Evolutionary conservation across 352 stramenopile genomes (phyloP).

Genomic region (Globisporangium irregulare): DNA sequence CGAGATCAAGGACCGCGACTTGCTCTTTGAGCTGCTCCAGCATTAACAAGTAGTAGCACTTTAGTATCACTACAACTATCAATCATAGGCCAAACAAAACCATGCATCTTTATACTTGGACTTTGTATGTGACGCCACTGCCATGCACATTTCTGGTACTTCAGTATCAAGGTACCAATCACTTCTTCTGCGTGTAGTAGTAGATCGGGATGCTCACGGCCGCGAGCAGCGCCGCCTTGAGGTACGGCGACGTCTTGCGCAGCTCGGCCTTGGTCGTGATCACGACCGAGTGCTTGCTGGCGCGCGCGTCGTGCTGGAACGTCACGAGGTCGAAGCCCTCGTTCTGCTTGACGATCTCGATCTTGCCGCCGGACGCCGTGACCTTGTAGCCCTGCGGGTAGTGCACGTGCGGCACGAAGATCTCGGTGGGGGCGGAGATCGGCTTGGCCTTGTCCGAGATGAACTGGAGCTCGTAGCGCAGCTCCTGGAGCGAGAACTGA

Average conservation of each 20-base stretch:
- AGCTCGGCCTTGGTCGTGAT: conserved; percentile 33
- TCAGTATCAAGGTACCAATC: not conserved
- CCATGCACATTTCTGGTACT: not conserved
- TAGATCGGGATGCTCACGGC: conserved; percentile 14
- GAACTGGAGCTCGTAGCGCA: conserved; percentile 63
- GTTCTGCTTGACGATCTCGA: conserved; percentile 29
- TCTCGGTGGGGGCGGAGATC: conserved; percentile 34
- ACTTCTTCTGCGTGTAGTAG: conserved; percentile 9
- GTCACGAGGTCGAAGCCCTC: conserved; percentile 62
- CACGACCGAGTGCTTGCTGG: conserved; percentile 31
- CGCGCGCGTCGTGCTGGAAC: conserved; percentile 38
- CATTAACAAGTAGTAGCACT: not conserved
- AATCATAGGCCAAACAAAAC: not conserved
- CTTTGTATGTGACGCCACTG: not conserved
- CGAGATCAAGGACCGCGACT: conserved; percentile 17
- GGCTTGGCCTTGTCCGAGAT: conserved; percentile 22
- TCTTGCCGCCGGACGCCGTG: conserved; percentile 53
- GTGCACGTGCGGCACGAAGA: conserved; percentile 75
- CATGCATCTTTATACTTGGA: not conserved
- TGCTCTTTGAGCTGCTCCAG: conserved; percentile 22
- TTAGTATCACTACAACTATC: too few species aligned
- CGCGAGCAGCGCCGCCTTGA: conserved; percentile 13
- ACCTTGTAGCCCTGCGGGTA: conserved; percentile 67
- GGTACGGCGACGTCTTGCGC: conserved; percentile 16
- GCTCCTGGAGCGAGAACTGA: conserved; percentile 40